Percentiles rank a stretch among this genome's conserved stretches.
Conservation (phyloP, 352 stramenopile genomes). For the Elongisporangium undulatum region DNA sequence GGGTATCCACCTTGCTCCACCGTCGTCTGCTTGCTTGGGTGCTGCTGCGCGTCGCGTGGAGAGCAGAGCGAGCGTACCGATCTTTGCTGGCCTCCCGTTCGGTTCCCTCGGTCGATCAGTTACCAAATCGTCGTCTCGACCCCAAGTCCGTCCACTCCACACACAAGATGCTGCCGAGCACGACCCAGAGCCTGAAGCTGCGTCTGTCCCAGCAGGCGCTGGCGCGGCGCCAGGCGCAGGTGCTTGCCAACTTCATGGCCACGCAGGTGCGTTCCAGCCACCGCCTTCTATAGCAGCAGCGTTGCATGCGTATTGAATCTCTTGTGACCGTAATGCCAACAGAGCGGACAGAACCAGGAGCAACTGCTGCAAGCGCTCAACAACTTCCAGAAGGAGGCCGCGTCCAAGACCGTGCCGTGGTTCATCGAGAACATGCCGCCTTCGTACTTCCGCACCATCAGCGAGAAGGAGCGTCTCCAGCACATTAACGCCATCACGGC, state of each 20-base stretch:
- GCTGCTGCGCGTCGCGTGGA: too few relatives aligned
- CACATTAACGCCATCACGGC: slow-evolving; percentile 87
- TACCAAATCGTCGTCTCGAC: too few relatives aligned
- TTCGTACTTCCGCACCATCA: slow-evolving; percentile 87
- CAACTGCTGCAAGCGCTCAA: slow-evolving; percentile 55
- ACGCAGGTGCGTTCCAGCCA: background rate
- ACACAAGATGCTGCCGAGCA: too few relatives aligned
- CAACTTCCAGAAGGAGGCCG: slow-evolving; percentile 65
- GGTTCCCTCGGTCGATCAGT: too few relatives aligned
- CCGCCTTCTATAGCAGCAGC: background rate
- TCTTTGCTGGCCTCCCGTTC: too few relatives aligned
- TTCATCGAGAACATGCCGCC: slow-evolving; percentile 89
- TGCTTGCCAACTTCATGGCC: background rate
- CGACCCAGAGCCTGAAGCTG: too few relatives aligned
- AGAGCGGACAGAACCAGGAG: slow-evolving; percentile 15
- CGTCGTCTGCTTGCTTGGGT: too few relatives aligned
- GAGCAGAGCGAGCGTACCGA: too few relatives aligned
- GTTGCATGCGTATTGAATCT: background rate
- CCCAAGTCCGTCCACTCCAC: too few relatives aligned
- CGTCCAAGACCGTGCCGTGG: slow-evolving; percentile 76
- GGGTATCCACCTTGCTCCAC: background rate
- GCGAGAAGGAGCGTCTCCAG: slow-evolving; percentile 77
- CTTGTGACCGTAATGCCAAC: background rate
- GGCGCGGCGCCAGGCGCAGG: too few relatives aligned
- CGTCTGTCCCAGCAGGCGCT: too few relatives aligned